phyloP scores from a whole-genome alignment of 371 early-diverging fungal genomes.

The Mucor piriformis region DNA sequence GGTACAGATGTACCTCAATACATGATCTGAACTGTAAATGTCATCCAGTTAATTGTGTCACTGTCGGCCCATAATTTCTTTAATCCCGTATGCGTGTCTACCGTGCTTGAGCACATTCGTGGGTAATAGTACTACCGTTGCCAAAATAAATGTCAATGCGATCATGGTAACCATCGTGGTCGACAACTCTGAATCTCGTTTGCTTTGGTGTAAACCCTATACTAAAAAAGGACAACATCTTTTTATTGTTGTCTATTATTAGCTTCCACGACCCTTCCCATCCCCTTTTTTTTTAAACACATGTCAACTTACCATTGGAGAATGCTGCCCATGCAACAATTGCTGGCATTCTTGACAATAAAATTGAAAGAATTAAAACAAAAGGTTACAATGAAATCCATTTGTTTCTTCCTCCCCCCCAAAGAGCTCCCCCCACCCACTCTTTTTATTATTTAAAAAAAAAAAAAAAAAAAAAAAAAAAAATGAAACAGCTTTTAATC shows the following conservation, averaged over 20 bases:
- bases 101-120: conserved; percentile 66
- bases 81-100: conserved; percentile 54
- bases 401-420: too few species aligned
- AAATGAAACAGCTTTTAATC: not conserved
- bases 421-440: too few species aligned
- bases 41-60: conserved; percentile 46
- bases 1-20: conserved; percentile 52
- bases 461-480: not conserved
- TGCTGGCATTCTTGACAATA: conserved; percentile 20
- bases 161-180: conserved; percentile 45
- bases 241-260: conserved; percentile 1
- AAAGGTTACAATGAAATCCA: too few species aligned
- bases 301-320: conserved; percentile 20
- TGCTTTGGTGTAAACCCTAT: conserved; percentile 48
- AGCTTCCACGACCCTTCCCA: not conserved
- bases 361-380: not conserved
- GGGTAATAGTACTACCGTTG: conserved; percentile 54
- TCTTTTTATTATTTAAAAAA: too few species aligned
- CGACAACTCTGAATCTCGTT: conserved; percentile 44
- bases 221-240: conserved; percentile 47
- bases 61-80: conserved; percentile 65
- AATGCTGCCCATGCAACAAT: conserved; percentile 31
- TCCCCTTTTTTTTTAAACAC: too few species aligned
- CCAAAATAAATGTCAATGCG: conserved; percentile 44
- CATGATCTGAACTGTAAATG: conserved; percentile 36